Evolutionary conservation across 768 basidiomycete species (phyloP).

Genomic region (Leccinum pellstonianum): DNA sequence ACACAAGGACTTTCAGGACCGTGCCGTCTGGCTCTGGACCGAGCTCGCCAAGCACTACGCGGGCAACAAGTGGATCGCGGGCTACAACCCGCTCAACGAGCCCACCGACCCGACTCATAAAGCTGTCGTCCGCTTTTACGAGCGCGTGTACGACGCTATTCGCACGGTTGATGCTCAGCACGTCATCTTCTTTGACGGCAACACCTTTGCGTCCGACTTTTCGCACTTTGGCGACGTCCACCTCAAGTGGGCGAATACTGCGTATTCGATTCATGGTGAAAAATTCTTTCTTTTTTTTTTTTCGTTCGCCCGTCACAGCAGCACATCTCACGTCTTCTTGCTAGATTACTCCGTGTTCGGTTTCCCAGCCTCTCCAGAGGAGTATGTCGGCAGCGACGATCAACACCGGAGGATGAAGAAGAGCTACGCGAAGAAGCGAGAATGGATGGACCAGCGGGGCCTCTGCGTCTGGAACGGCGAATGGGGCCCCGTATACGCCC

Average conservation of each 20-base stretch:
- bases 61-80: slow-evolving; percentile 78
- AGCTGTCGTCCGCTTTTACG: slow-evolving; percentile 65
- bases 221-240: slow-evolving; percentile 66
- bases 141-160: slow-evolving; percentile 66
- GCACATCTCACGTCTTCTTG: neutral
- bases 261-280: slow-evolving; percentile 73
- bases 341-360: slow-evolving; percentile 49
- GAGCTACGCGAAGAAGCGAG: slow-evolving; percentile 71
- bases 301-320: neutral
- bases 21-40: slow-evolving; percentile 74
- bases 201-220: slow-evolving; percentile 81
- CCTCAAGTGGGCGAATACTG: slow-evolving; percentile 65
- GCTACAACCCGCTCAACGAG: slow-evolving; percentile 87
- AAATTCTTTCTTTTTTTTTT: neutral
- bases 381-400: slow-evolving; percentile 50
- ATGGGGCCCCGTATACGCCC: slow-evolving; percentile 81
- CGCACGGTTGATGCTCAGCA: slow-evolving; percentile 68
- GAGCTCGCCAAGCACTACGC: slow-evolving; percentile 75
- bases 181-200: slow-evolving; percentile 78
- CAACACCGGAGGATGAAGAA: slow-evolving; percentile 51
- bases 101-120: slow-evolving; percentile 67
- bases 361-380: slow-evolving; percentile 59
- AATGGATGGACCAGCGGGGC: slow-evolving; percentile 69
- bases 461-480: slow-evolving; percentile 80
- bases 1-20: slow-evolving; percentile 84